Conservation (phyloP, 208 protist genomes). For the Perkinsela sp. region DNA sequence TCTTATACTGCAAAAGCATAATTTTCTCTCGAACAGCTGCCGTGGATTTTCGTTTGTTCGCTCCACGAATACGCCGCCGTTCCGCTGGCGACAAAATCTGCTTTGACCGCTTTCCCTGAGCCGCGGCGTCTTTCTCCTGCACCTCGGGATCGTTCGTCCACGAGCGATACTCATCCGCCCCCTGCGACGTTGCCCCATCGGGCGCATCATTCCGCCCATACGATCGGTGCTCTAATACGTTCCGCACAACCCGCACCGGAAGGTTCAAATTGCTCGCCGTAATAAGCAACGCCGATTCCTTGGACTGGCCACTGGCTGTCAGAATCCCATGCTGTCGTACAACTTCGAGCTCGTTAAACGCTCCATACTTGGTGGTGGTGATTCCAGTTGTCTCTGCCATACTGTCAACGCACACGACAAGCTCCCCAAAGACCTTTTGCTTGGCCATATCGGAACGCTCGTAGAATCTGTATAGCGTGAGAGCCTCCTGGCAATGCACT, state of each 20-base stretch:
- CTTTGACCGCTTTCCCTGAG: neutral
- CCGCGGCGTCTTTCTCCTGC: neutral
- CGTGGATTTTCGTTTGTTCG: neutral
- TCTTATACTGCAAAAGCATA: neutral
- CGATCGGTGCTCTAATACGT: neutral
- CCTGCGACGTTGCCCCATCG: too few relatives aligned
- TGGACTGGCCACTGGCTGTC: neutral
- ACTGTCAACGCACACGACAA: slow-evolving; percentile 39
- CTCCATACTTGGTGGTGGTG: neutral
- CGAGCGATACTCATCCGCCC: neutral
- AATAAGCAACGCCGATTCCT: neutral
- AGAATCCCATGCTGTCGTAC: neutral
- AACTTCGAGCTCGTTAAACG: neutral
- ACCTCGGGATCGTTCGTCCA: neutral
- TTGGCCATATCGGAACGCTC: slow-evolving; percentile 21
- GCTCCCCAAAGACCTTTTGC: slow-evolving; percentile 34
- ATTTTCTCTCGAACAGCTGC: neutral
- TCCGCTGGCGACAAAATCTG: neutral
- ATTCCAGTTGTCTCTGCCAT: slow-evolving; percentile 13
- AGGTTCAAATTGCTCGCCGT: neutral
- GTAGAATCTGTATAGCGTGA: slow-evolving; percentile 30
- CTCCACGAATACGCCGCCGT: neutral
- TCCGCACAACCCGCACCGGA: neutral
- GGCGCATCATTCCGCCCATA: neutral
- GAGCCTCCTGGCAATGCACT: slow-evolving; percentile 37